Percentiles rank a stretch among this genome's conserved stretches.
phyloP scores from a whole-genome alignment of 1,284 basidiomycete species.

The Microbotryum saponariae region DNA sequence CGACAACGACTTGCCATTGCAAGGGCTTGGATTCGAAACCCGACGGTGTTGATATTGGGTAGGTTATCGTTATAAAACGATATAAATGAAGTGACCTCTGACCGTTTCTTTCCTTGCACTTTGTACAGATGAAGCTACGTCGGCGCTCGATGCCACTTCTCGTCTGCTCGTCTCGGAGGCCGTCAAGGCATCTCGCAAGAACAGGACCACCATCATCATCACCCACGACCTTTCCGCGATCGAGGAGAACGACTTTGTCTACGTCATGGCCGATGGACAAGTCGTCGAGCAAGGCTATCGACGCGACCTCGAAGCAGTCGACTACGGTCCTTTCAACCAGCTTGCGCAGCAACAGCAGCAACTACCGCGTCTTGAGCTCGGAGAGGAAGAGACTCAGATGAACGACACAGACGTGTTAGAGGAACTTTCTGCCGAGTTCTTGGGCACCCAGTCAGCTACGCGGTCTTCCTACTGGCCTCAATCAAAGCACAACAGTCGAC shows the following conservation, averaged over 20 bases:
- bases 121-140: conserved; percentile 81
- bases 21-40: conserved; percentile 75
- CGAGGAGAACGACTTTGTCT: conserved; percentile 69
- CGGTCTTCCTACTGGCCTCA: too few species aligned
- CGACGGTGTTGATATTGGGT: conserved; percentile 86
- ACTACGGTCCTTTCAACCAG: conserved; percentile 42
- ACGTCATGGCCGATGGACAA: conserved; percentile 72
- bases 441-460: too few species aligned
- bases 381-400: conserved; percentile 51
- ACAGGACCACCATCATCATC: conserved; percentile 89
- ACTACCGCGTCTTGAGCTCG: conserved; percentile 28
- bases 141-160: conserved; percentile 82
- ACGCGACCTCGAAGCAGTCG: conserved; percentile 54
- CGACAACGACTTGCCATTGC: conserved; percentile 87
- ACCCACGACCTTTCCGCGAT: conserved; percentile 92
- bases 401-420: conserved; percentile 16
- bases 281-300: conserved; percentile 88
- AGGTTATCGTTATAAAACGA: conserved; percentile 37
- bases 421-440: too few species aligned
- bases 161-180: conserved; percentile 82
- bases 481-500: too few species aligned
- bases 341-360: conserved; percentile 52
- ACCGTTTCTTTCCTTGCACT: background rate
- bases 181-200: conserved; percentile 69
- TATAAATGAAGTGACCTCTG: too few species aligned